Evolutionary conservation across 495 filamentous ascomycete genomes (phyloP).

Genomic region (Tuber microsphaerosporum): DNA sequence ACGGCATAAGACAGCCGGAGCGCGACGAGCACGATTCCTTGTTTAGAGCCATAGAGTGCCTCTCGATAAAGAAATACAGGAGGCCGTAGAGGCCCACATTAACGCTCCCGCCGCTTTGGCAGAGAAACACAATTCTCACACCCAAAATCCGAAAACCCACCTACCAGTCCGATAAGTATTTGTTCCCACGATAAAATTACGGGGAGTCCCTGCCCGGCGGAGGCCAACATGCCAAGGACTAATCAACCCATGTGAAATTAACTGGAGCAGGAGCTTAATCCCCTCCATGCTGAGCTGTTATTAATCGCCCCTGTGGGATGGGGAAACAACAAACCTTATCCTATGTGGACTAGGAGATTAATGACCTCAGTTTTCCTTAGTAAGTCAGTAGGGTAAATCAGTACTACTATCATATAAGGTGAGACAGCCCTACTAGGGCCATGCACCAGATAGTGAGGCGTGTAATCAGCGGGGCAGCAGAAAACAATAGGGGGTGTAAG

Average conservation of each 20-base stretch:
- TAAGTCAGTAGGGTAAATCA: not conserved
- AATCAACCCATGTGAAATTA: not conserved
- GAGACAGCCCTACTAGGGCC: not conserved
- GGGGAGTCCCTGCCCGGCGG: not conserved
- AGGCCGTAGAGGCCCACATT: not conserved
- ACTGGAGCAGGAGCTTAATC: too few relatives aligned
- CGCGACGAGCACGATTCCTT: not conserved
- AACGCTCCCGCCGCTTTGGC: not conserved
- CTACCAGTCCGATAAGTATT: not conserved
- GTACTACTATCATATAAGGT: not conserved
- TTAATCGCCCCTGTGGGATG: not conserved
- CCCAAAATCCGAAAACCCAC: not conserved
- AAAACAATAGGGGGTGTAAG: not conserved
- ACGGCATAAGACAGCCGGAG: not conserved
- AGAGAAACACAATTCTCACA: not conserved
- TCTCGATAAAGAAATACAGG: not conserved
- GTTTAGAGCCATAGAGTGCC: not conserved
- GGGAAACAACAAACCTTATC: not conserved
- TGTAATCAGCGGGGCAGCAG: too few relatives aligned
- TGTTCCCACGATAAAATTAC: not conserved
- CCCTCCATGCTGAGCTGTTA: not conserved
- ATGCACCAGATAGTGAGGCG: not conserved
- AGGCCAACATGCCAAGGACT: not conserved
- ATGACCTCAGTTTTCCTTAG: not conserved
- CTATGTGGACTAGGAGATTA: too few relatives aligned